Percentiles rank a stretch among this genome's conserved stretches.
Conservation (phyloP, 768 basidiomycete genomes). For the Gloeostereum incarnatum region DNA sequence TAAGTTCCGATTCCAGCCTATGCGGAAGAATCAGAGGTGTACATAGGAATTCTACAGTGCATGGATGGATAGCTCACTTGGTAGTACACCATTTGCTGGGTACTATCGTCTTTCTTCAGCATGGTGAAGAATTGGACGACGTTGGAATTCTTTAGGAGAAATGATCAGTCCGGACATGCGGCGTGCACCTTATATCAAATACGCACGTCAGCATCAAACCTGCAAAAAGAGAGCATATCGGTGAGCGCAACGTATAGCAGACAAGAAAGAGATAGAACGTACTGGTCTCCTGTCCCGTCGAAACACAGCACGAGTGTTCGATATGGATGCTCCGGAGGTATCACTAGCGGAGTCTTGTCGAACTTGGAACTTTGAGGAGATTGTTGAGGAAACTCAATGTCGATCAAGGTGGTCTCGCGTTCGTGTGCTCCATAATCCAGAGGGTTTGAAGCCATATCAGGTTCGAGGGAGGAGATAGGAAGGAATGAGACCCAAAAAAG, state of each 20-base stretch:
- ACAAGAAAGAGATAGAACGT: slow-evolving; percentile 3
- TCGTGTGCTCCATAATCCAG: too few species aligned
- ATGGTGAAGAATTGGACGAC: slow-evolving; percentile 26
- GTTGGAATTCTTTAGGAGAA: too few species aligned
- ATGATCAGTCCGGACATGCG: too few species aligned
- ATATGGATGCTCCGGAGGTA: not conserved
- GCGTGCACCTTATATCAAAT: not conserved
- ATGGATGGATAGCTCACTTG: slow-evolving; percentile 19
- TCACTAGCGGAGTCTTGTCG: not conserved
- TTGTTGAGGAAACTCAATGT: too few species aligned
- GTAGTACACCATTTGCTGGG: slow-evolving; percentile 33
- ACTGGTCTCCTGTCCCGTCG: slow-evolving; percentile 43
- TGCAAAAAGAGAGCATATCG: slow-evolving; percentile 8
- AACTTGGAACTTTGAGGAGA: too few species aligned
- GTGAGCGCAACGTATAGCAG: not conserved
- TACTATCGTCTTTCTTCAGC: slow-evolving; percentile 25
- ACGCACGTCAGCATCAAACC: slow-evolving; percentile 20
- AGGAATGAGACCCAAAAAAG: too few species aligned
- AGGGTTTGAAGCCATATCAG: too few species aligned
- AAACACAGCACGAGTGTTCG: slow-evolving; percentile 44
- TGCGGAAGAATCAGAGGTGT: not conserved
- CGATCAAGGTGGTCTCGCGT: too few species aligned
- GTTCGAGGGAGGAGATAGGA: too few species aligned
- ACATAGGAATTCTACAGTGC: not conserved
- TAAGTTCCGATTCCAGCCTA: slow-evolving; percentile 61